These are phyloP conservation scores for Tetrahymena thermophila DNA, from an alignment of 73 alveolate genomes.

Conservation along the genomic window DNA sequence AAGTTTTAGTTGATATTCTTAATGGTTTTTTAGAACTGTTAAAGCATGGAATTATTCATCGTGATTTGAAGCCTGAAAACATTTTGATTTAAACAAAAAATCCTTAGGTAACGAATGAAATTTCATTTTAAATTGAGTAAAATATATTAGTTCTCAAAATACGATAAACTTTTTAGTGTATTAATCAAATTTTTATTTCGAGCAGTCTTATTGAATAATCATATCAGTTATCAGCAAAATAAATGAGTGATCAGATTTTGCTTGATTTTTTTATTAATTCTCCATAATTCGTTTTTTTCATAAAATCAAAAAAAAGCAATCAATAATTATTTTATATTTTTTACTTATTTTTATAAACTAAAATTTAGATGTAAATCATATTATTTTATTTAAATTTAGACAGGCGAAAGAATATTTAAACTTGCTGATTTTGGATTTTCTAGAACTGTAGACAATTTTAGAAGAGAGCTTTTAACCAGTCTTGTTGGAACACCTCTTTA, in stretches of 20 bases:
- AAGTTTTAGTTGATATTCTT: slow-evolving; percentile 13
- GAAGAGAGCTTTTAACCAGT: slow-evolving; percentile 13
- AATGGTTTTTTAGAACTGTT: slow-evolving; percentile 34
- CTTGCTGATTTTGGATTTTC: slow-evolving; percentile 44
- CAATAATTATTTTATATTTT: no score
- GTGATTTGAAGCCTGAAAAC: slow-evolving; percentile 45
- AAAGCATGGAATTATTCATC: slow-evolving; percentile 38
- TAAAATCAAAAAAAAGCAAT: no score
- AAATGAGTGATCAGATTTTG: neutral
- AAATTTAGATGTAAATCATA: neutral
- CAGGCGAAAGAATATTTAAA: neutral
- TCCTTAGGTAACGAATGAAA: neutral
- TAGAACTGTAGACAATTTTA: slow-evolving; percentile 15
- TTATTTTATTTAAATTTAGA: neutral
- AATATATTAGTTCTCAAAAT: no score
- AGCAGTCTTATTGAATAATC: neutral
- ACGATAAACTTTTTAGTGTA: no score
- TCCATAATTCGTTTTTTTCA: neutral
- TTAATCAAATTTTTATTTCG: neutral
- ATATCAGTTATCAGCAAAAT: neutral
- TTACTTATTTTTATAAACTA: no score
- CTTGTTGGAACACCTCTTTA: slow-evolving; percentile 66
- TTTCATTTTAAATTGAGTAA: no score
- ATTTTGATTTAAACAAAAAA: neutral
- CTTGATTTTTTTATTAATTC: no score